These are phyloP conservation scores for Dalbergia cochinchinensis DNA, from an alignment of 306 rosid species.

Conservation along the genomic window DNA sequence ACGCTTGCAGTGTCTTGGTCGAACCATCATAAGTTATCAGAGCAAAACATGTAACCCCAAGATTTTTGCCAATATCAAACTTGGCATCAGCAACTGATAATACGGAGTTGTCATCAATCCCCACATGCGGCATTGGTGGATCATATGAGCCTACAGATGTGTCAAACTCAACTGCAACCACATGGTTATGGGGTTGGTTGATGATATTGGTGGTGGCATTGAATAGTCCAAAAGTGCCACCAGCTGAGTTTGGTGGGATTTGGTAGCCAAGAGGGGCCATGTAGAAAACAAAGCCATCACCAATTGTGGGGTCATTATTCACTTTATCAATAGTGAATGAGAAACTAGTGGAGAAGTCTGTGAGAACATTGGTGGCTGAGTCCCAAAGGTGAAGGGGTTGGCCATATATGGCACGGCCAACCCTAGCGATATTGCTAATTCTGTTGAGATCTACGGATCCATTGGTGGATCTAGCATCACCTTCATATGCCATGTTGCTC, in stretches of 20 bases:
- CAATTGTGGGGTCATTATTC: not conserved
- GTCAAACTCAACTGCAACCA: conserved; percentile 49
- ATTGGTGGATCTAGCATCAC: conserved; percentile 42
- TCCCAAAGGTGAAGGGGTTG: conserved; percentile 47
- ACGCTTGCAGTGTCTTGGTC: conserved; percentile 19
- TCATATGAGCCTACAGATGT: conserved; percentile 40
- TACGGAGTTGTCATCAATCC: conserved; percentile 44
- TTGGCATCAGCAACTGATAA: not conserved
- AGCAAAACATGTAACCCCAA: conserved; percentile 22
- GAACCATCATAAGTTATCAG: conserved; percentile 30
- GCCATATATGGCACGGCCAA: conserved; percentile 44
- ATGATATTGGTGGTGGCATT: conserved; percentile 45
- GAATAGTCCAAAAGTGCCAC: conserved; percentile 47
- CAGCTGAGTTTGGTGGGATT: conserved; percentile 51
- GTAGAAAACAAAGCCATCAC: conserved; percentile 45
- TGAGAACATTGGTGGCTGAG: not conserved
- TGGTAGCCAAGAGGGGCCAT: conserved; percentile 36
- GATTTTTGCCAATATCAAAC: conserved; percentile 45
- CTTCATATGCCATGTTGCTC: conserved; percentile 26
- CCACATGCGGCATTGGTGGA: conserved; percentile 44
- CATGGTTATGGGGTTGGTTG: conserved; percentile 36
- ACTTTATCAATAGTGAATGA: conserved; percentile 29
- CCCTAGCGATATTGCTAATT: conserved; percentile 44
- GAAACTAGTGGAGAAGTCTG: conserved; percentile 46
- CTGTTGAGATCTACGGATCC: conserved; percentile 50